A percentile compares a stretch with the other conserved stretches of the same genome.
Conservation (phyloP, 306 rosid species). For the Lathyrus tuberosus region DNA sequence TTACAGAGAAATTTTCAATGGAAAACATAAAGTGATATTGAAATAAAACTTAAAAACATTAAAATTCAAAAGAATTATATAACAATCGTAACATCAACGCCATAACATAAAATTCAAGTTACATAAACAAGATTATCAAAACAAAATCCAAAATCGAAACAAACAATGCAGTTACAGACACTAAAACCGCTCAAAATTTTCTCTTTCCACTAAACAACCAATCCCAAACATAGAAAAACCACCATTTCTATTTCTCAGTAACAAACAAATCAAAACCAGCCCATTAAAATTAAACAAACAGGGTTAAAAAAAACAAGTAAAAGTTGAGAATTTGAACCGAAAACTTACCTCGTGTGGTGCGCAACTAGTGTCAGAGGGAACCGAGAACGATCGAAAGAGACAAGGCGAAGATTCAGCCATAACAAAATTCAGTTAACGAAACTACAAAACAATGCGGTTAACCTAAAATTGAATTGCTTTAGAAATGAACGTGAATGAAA, state of each 20-base stretch:
- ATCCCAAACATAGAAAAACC: conserved; percentile 21
- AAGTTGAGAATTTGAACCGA: conserved; percentile 15
- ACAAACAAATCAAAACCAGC: conserved; percentile 36
- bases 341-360: conserved; percentile 59
- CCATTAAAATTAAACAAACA: not conserved
- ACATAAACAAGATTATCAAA: conserved; percentile 13
- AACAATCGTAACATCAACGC: not conserved
- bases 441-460: not conserved
- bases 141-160: conserved; percentile 1
- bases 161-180: conserved; percentile 34
- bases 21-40: conserved; percentile 22
- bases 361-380: conserved; percentile 51
- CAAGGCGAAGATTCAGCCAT: conserved; percentile 71
- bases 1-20: conserved; percentile 16
- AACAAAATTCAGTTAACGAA: conserved; percentile 16
- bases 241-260: conserved; percentile 35
- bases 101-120: conserved; percentile 20
- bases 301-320: not conserved
- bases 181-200: conserved; percentile 21
- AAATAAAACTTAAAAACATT: conserved; percentile 2
- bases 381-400: conserved; percentile 66
- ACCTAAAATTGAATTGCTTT: too few relatives aligned
- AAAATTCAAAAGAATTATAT: not conserved
- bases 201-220: conserved; percentile 14
- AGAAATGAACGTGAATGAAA: not conserved